These are phyloP conservation scores for Hypoxylon subgilvum DNA, from an alignment of 495 filamentous ascomycete genomes.

Conservation along the genomic window DNA sequence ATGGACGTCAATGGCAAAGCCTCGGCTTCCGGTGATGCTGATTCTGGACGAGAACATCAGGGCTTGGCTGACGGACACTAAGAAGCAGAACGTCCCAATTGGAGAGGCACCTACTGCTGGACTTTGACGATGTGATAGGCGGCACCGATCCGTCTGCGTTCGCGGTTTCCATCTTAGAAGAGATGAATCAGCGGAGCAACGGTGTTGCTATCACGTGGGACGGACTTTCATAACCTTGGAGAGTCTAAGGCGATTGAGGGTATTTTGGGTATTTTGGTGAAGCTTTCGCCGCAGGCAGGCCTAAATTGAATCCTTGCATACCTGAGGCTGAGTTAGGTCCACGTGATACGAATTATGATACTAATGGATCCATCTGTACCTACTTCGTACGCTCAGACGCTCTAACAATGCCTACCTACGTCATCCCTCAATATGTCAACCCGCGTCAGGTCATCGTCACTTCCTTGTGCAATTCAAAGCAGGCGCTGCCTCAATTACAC, in stretches of 20 bases:
- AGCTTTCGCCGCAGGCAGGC: slow-evolving; percentile 67
- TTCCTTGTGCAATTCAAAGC: too few species aligned
- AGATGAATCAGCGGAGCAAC: slow-evolving; percentile 55
- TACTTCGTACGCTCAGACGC: too few species aligned
- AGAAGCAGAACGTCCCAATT: slow-evolving; percentile 58
- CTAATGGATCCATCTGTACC: too few species aligned
- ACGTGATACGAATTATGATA: too few species aligned
- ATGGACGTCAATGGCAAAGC: slow-evolving; percentile 72
- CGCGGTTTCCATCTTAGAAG: slow-evolving; percentile 63
- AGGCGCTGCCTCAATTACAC: too few species aligned
- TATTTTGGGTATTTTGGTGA: slow-evolving; percentile 66
- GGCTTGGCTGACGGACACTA: slow-evolving; percentile 60
- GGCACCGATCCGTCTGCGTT: slow-evolving; percentile 73
- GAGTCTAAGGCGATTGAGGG: slow-evolving; percentile 63
- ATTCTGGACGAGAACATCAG: slow-evolving; percentile 65
- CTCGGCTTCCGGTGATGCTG: slow-evolving; percentile 67
- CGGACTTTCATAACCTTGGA: slow-evolving; percentile 61
- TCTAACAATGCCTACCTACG: too few species aligned
- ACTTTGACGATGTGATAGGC: slow-evolving; percentile 71
- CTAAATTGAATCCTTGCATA: too few species aligned
- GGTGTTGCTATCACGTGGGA: slow-evolving; percentile 55
- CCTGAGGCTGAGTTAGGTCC: too few species aligned
- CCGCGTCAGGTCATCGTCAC: too few species aligned
- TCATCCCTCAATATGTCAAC: too few species aligned
- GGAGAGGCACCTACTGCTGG: slow-evolving; percentile 62